Base-by-base conservation (phyloP, 2,329 filamentous ascomycete genomes). In the Epichloe brachyelytri region DNA sequence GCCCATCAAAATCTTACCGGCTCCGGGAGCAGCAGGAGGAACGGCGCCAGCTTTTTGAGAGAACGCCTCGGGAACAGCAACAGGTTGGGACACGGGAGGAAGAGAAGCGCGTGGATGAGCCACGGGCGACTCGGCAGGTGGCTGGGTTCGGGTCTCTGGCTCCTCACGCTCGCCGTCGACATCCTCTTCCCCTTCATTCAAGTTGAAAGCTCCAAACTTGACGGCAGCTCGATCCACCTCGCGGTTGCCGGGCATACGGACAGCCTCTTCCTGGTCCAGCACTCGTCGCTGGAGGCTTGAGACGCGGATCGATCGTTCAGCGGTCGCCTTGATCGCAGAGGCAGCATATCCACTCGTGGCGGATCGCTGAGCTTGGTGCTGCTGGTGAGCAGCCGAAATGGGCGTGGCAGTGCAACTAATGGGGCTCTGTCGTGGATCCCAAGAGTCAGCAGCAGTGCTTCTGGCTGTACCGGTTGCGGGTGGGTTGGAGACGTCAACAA, bases 171-270 rank as follows among this genome's bases (percentile, higher is more conserved):
- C 89, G 56, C 91, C 89, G 63, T 97, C 93, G 56, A 95, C 87
- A 62, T 96, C 90, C 50, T 89, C 86, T 46, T 90, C 86, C 54
- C 79, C 79, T 49, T 83, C 89, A 63, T 87, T 90, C 62, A 98
- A 69, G 63, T 85, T 94, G 75, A 98, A 88, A 66, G 90, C 94
- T 56, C 93, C 93, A 66, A 98, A 98, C 65, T 97, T 91, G 46
- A 98, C 89, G 47, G 90, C 86, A 58, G 91, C 82, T 60, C 89
- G 84, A 65, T 97, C 91, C 30, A 98, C 86, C 49, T 93, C 90
- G 59, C 93, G 89, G 72, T 96, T 95, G 54, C 88, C 89, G 44
- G 93, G 93, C 91, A 98, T 96, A 57, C 95, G 89, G 40, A 98
- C 93, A 53, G 93, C 88, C 71, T 98, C 93, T 68, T 95, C 90